A percentile compares a stretch with the other conserved stretches of the same genome.
phyloP scores from a whole-genome alignment of 73 alveolate species.

The Stentor coeruleus region DNA sequence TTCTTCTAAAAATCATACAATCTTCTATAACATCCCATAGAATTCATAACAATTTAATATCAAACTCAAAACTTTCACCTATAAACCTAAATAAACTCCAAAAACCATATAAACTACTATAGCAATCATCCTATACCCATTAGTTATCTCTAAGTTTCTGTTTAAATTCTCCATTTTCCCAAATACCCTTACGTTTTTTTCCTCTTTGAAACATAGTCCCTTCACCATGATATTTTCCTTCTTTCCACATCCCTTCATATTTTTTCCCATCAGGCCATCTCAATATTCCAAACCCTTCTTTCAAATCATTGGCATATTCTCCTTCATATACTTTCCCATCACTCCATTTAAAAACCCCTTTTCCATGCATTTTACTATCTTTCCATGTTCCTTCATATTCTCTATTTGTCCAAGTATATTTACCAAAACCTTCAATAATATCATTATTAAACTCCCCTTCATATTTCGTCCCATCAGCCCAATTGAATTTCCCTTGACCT shows the following conservation, averaged over 20 bases:
- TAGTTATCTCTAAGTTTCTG: no score
- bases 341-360: constrained; percentile 57
- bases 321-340: constrained; percentile 70
- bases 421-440: constrained; percentile 62
- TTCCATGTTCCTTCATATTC: constrained; percentile 69
- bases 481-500: constrained; percentile 53
- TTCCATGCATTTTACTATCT: constrained; percentile 52
- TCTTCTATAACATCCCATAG: no score
- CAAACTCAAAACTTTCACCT: no score
- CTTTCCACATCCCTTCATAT: not conserved
- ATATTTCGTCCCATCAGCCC: constrained; percentile 53
- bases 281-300: constrained; percentile 49
- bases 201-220: no score
- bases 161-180: no score
- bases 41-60: no score
- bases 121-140: no score
- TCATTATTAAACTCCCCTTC: constrained; percentile 68
- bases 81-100: no score
- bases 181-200: no score
- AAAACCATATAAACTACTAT: no score
- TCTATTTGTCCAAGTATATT: constrained; percentile 57
- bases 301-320: constrained; percentile 60
- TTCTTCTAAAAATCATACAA: no score
- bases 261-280: constrained; percentile 32
- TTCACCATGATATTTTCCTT: no score